Evolutionary conservation across 768 basidiomycete species (phyloP).

Genomic region (Suillus luteus): DNA sequence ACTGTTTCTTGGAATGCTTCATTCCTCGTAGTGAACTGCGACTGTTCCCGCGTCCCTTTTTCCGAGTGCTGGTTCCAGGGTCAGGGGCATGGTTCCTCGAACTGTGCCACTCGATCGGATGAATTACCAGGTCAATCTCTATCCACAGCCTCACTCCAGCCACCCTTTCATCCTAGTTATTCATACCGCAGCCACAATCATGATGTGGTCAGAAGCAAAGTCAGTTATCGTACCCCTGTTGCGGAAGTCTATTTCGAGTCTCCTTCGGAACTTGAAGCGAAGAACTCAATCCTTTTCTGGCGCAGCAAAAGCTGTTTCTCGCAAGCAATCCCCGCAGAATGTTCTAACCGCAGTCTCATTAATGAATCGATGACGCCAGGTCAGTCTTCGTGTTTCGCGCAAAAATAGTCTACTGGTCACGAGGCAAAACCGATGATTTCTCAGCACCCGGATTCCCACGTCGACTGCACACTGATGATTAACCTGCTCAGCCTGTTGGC

Average conservation of each 20-base stretch:
- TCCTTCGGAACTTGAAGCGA: conserved; percentile 4
- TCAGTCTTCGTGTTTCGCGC: not conserved
- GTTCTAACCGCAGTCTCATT: no score
- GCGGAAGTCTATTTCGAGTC: conserved; percentile 6
- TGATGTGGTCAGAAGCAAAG: not conserved
- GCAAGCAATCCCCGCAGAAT: not conserved
- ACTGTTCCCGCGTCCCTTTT: not conserved
- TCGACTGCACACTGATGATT: not conserved
- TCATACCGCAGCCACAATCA: not conserved
- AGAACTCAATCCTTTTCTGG: not conserved
- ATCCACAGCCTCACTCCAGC: not conserved
- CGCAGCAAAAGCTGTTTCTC: not conserved
- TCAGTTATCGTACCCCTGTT: not conserved
- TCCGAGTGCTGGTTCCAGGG: not conserved
- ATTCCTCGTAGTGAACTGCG: not conserved
- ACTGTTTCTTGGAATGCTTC: conserved; percentile 1
- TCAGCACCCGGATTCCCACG: not conserved
- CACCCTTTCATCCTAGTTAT: not conserved
- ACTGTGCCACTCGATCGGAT: not conserved
- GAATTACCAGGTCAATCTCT: not conserved
- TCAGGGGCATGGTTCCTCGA: not conserved
- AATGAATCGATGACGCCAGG: not conserved
- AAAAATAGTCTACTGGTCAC: not conserved
- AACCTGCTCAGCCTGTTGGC: not conserved
- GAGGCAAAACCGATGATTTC: not conserved